These are phyloP conservation scores for Penicillium atrosanguineum DNA, from an alignment of 495 filamentous ascomycete species.

Conservation along the genomic window DNA sequence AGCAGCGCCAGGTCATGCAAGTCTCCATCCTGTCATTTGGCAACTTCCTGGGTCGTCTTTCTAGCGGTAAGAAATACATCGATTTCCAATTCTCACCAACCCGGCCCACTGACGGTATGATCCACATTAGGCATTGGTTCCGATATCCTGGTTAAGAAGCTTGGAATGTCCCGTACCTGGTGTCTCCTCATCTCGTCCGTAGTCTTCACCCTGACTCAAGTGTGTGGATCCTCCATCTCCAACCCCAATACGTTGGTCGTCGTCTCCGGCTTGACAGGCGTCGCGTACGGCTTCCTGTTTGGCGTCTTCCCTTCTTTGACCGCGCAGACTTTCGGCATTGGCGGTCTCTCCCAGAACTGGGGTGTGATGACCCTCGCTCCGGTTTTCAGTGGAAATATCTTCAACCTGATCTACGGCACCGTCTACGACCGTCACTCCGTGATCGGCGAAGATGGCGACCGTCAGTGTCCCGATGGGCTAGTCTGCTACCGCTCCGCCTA, in stretches of 20 bases:
- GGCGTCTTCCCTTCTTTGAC: conserved; percentile 92
- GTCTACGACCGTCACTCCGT: conserved; percentile 80
- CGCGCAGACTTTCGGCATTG: conserved; percentile 86
- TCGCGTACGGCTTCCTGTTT: conserved; percentile 93
- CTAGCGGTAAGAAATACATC: conserved; percentile 5
- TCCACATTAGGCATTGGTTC: conserved; percentile 64
- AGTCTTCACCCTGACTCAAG: conserved; percentile 78
- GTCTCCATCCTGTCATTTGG: conserved; percentile 88
- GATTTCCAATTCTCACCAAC: not conserved
- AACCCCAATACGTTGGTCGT: conserved; percentile 76
- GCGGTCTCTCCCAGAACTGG: conserved; percentile 90
- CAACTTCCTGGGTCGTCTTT: conserved; percentile 77
- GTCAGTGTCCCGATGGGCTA: conserved; percentile 75
- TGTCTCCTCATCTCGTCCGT: conserved; percentile 73
- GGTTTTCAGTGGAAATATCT: conserved; percentile 81
- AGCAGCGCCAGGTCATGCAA: conserved; percentile 82
- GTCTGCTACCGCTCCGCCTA: conserved; percentile 82
- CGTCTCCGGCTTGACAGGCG: conserved; percentile 78
- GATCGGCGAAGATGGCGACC: conserved; percentile 62
- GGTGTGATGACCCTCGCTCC: conserved; percentile 89
- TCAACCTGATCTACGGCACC: conserved; percentile 78
- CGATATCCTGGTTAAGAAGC: conserved; percentile 78
- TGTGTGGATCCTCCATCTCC: conserved; percentile 72
- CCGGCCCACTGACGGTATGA: conserved; percentile 29
- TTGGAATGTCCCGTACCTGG: conserved; percentile 83